Percentiles rank a stretch among this genome's conserved stretches.
These are phyloP conservation scores for Phytophthora lateralis DNA, from an alignment of 352 stramenopile species.

Conservation along the genomic window DNA sequence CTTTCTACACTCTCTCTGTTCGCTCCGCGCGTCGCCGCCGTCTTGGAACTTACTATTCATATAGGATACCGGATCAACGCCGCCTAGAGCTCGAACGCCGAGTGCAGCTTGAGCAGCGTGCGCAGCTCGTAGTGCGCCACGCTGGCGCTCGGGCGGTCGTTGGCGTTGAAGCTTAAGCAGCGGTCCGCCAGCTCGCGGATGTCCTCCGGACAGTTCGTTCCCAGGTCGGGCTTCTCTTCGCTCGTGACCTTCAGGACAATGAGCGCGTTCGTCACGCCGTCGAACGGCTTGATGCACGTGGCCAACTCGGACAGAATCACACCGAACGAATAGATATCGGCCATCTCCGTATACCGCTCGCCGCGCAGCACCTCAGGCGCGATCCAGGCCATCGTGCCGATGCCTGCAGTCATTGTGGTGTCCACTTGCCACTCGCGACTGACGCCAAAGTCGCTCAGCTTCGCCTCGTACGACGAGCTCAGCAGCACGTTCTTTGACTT, in stretches of 20 bases:
- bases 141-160: conserved; percentile 70
- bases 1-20: conserved; percentile 14
- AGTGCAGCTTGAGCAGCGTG: conserved; percentile 71
- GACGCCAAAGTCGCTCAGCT: conserved; percentile 86
- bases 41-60: conserved; percentile 37
- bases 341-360: conserved; percentile 86
- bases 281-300: conserved; percentile 70
- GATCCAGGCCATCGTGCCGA: conserved; percentile 89
- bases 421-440: conserved; percentile 80
- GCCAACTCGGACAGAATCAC: conserved; percentile 79
- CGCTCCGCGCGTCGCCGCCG: conserved; percentile 2
- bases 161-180: conserved; percentile 71
- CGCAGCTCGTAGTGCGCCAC: conserved; percentile 80
- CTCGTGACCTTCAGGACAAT: conserved; percentile 81
- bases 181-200: conserved; percentile 62
- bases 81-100: conserved; percentile 55
- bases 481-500: conserved; percentile 84
- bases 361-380: conserved; percentile 77
- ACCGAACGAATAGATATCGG: conserved; percentile 89
- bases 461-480: conserved; percentile 65
- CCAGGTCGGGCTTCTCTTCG: conserved; percentile 67
- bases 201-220: conserved; percentile 64
- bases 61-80: conserved; percentile 27
- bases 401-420: conserved; percentile 79
- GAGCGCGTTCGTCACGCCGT: conserved; percentile 68